phyloP scores from a whole-genome alignment of 1,139 yeast genomes.

The Keqinozyma sinolaborantium region DNA sequence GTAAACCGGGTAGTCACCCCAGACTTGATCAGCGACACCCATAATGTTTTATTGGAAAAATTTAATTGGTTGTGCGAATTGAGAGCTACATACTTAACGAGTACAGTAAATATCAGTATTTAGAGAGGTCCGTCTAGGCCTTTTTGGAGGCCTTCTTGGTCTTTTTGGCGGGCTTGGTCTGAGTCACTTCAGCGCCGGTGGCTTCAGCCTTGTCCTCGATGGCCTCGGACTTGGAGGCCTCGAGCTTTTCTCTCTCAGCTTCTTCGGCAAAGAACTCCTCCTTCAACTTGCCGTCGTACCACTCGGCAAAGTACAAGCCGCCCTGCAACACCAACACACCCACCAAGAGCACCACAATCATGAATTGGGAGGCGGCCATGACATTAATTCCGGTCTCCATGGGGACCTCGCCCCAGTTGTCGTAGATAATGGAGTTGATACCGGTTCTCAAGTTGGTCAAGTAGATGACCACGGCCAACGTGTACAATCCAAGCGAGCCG shows the following conservation, averaged over 20 bases:
- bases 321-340: constrained; percentile 83
- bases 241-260: constrained; percentile 10
- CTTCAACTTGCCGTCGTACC: constrained; percentile 63
- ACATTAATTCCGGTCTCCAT: constrained; percentile 83
- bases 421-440: constrained; percentile 60
- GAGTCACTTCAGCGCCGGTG: constrained; percentile 13
- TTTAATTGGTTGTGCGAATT: constrained; percentile 8
- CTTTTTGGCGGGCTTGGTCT: constrained; percentile 14
- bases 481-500: constrained; percentile 69
- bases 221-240: constrained; percentile 15
- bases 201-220: constrained; percentile 13
- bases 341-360: constrained; percentile 64
- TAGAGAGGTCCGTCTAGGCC: constrained; percentile 5
- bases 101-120: background rate
- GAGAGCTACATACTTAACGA: no score
- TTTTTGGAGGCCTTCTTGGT: constrained; percentile 9
- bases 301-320: constrained; percentile 87
- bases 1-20: constrained; percentile 58
- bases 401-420: constrained; percentile 93
- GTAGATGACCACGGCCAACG: constrained; percentile 73
- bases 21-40: constrained; percentile 31
- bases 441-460: constrained; percentile 87
- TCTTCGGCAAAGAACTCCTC: constrained; percentile 38
- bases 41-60: constrained; percentile 8
- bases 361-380: constrained; percentile 83